These are phyloP conservation scores for Fusarium pilosicola DNA, from an alignment of 2,329 filamentous ascomycete genomes.

Conservation along the genomic window DNA sequence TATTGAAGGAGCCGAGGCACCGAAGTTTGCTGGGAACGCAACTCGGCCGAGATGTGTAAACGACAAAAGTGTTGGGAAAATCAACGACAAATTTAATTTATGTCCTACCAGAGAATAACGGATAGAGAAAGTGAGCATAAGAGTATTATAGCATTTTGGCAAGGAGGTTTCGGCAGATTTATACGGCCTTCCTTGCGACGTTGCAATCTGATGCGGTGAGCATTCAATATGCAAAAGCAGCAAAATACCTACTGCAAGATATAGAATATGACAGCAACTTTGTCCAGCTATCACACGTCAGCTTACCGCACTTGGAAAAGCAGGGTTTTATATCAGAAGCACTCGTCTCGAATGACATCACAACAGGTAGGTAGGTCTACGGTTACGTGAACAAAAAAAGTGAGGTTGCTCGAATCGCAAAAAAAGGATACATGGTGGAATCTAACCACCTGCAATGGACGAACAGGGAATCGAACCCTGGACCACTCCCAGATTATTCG, in stretches of 20 bases:
- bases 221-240: neutral
- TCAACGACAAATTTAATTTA: neutral
- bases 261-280: neutral
- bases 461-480: conserved; percentile 46
- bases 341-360: no score
- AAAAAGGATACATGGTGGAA: neutral
- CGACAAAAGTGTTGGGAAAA: conserved; percentile 10
- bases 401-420: neutral
- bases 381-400: neutral
- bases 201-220: neutral
- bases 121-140: neutral
- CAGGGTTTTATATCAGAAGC: neutral
- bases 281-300: conserved; percentile 1
- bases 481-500: conserved; percentile 43
- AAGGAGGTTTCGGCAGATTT: neutral
- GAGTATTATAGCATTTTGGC: no score
- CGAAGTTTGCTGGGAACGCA: conserved; percentile 24
- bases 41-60: conserved; percentile 5
- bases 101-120: neutral
- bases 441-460: conserved; percentile 40
- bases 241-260: neutral
- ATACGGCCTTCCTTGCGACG: neutral
- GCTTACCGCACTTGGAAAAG: neutral
- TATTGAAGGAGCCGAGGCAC: conserved; percentile 36
- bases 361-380: neutral